These are phyloP conservation scores for Inonotus hispidus DNA, from an alignment of 1,284 basidiomycete species.

Conservation along the genomic window DNA sequence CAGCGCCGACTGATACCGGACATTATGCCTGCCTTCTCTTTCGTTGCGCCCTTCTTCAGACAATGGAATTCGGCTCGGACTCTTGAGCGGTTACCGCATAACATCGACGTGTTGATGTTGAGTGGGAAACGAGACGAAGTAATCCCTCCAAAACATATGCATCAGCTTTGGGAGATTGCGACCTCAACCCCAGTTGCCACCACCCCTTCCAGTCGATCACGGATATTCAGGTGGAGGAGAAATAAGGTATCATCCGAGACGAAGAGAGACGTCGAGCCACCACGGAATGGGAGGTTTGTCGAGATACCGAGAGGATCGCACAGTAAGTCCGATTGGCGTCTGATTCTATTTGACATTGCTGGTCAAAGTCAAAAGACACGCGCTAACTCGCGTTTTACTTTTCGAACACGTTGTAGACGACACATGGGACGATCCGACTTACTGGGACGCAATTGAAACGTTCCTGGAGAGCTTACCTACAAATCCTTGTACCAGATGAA, in stretches of 20 bases:
- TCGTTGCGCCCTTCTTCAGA: slow-evolving; percentile 38
- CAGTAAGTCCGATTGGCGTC: slow-evolving; percentile 32
- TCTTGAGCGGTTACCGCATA: slow-evolving; percentile 1
- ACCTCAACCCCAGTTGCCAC: background rate
- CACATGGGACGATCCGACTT: slow-evolving; percentile 35
- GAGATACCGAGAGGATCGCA: slow-evolving; percentile 41
- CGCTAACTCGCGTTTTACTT: background rate
- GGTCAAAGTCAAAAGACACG: background rate
- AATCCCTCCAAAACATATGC: slow-evolving; percentile 50
- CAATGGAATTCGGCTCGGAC: slow-evolving; percentile 40
- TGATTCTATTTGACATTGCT: background rate
- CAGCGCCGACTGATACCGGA: slow-evolving; percentile 37
- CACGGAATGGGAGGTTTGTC: slow-evolving; percentile 26
- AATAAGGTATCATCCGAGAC: background rate
- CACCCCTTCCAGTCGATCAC: background rate
- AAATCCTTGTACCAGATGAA: slow-evolving; percentile 9
- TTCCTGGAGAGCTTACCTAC: slow-evolving; percentile 28
- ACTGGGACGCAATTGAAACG: slow-evolving; percentile 35
- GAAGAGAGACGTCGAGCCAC: slow-evolving; percentile 14
- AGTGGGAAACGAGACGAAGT: slow-evolving; percentile 38
- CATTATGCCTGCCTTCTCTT: slow-evolving; percentile 42
- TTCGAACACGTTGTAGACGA: slow-evolving; percentile 28
- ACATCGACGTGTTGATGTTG: slow-evolving; percentile 13
- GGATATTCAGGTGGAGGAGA: background rate
- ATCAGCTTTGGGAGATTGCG: slow-evolving; percentile 32